These are phyloP conservation scores for Phyllosticta capitalensis DNA, from an alignment of 2,329 filamentous ascomycete genomes.

Conservation along the genomic window DNA sequence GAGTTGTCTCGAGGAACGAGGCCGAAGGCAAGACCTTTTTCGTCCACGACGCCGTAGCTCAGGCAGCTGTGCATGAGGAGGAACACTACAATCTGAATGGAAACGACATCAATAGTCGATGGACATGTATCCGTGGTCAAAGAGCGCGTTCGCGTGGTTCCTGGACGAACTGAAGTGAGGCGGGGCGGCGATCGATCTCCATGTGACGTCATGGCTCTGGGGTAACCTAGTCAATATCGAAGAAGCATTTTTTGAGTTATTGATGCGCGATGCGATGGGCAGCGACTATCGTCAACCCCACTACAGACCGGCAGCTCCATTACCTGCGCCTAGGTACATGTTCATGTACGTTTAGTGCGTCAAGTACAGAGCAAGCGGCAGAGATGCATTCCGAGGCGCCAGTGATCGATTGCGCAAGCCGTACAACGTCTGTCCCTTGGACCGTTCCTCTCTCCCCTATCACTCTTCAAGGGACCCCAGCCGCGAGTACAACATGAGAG, in stretches of 20 bases:
- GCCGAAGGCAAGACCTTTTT: not conserved
- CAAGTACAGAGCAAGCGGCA: not conserved
- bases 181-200: not conserved
- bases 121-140: not conserved
- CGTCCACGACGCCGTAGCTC: not conserved
- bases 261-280: not conserved
- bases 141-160: not conserved
- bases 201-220: not conserved
- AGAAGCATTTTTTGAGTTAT: not conserved
- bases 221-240: not conserved
- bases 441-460: not conserved
- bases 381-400: not conserved
- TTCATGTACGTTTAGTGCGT: not conserved
- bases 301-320: not conserved
- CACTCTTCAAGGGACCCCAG: not conserved
- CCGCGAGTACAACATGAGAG: not conserved
- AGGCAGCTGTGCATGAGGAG: not conserved
- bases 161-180: not conserved
- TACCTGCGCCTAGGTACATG: not conserved
- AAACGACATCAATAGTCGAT: not conserved
- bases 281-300: not conserved
- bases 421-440: not conserved
- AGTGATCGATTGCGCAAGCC: not conserved
- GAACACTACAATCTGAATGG: not conserved
- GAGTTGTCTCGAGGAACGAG: not conserved